phyloP scores from a whole-genome alignment of 352 stramenopile genomes.

The Pythium dissotocum region DNA sequence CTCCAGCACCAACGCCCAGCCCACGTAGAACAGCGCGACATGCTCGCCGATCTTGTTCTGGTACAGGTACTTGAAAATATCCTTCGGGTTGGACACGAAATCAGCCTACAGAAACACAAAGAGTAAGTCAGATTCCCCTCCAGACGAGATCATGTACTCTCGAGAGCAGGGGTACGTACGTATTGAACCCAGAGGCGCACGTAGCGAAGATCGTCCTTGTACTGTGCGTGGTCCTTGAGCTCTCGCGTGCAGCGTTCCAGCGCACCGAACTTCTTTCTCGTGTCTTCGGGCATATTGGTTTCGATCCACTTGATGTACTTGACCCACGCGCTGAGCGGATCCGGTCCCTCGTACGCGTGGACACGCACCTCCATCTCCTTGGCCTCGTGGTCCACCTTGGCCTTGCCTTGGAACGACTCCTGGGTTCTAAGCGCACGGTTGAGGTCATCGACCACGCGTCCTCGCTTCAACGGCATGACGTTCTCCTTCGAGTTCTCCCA shows the following conservation, averaged over 20 bases:
- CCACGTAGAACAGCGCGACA: slow-evolving; percentile 84
- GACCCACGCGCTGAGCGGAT: slow-evolving; percentile 68
- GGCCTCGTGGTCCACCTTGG: slow-evolving; percentile 52
- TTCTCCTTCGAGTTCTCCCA: slow-evolving; percentile 90
- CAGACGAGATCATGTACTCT: neutral
- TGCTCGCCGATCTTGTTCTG: slow-evolving; percentile 85
- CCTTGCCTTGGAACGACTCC: slow-evolving; percentile 66
- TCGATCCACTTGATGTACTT: slow-evolving; percentile 84
- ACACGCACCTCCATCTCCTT: slow-evolving; percentile 54
- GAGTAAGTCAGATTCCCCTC: neutral
- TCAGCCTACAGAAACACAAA: slow-evolving; percentile 50
- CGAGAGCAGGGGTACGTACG: slow-evolving; percentile 38
- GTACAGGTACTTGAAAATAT: slow-evolving; percentile 90
- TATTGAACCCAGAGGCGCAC: slow-evolving; percentile 89
- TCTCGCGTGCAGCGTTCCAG: slow-evolving; percentile 75
- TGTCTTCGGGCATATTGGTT: slow-evolving; percentile 81
- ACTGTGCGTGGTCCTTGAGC: slow-evolving; percentile 59
- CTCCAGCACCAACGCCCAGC: slow-evolving; percentile 83
- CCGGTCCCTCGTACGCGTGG: slow-evolving; percentile 50
- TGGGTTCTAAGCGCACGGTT: slow-evolving; percentile 68
- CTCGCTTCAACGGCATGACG: slow-evolving; percentile 81
- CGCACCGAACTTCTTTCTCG: slow-evolving; percentile 69
- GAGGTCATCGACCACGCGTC: slow-evolving; percentile 76
- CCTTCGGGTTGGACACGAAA: slow-evolving; percentile 82
- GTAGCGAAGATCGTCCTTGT: slow-evolving; percentile 83